phyloP scores from a whole-genome alignment of 2,329 filamentous ascomycete species.

The Cercospora zeae-maydis region DNA sequence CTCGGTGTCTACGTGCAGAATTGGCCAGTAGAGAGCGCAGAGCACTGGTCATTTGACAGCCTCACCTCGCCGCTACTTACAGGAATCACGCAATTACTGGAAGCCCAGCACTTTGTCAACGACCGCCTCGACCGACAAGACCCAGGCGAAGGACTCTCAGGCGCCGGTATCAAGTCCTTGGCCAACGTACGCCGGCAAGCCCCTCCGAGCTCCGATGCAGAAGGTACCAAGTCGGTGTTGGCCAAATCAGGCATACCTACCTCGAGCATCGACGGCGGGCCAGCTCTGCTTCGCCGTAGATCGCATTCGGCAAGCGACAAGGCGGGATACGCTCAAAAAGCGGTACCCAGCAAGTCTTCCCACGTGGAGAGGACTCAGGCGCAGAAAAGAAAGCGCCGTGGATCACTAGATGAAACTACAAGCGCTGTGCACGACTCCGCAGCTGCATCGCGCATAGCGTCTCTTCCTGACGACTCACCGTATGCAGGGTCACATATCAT shows the following conservation, averaged over 20 bases:
- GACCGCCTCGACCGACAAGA: slow-evolving; percentile 28
- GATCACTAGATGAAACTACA: background rate
- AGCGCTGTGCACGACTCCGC: background rate
- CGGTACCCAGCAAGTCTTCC: background rate
- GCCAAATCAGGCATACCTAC: slow-evolving; percentile 42
- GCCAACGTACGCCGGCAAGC: slow-evolving; percentile 10
- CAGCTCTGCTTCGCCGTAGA: slow-evolving; percentile 24
- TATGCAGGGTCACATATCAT: slow-evolving; percentile 61
- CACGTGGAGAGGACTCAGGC: background rate
- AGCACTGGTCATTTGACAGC: slow-evolving; percentile 63
- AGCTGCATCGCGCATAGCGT: background rate
- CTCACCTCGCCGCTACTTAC: slow-evolving; percentile 48
- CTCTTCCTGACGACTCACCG: slow-evolving; percentile 42
- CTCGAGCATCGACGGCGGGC: slow-evolving; percentile 40
- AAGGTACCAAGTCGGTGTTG: slow-evolving; percentile 18
- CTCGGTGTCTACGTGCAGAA: slow-evolving; percentile 68
- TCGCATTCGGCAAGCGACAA: slow-evolving; percentile 1
- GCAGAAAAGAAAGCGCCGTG: background rate
- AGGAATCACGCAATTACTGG: slow-evolving; percentile 55
- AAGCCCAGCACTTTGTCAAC: slow-evolving; percentile 56
- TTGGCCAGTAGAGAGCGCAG: slow-evolving; percentile 60
- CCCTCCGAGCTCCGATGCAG: background rate
- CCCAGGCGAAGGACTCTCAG: slow-evolving; percentile 34
- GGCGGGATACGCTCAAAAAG: background rate
- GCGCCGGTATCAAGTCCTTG: slow-evolving; percentile 31